Conservation (phyloP, 1,139 yeast genomes). For the Saccharomyces hybrid region DNA sequence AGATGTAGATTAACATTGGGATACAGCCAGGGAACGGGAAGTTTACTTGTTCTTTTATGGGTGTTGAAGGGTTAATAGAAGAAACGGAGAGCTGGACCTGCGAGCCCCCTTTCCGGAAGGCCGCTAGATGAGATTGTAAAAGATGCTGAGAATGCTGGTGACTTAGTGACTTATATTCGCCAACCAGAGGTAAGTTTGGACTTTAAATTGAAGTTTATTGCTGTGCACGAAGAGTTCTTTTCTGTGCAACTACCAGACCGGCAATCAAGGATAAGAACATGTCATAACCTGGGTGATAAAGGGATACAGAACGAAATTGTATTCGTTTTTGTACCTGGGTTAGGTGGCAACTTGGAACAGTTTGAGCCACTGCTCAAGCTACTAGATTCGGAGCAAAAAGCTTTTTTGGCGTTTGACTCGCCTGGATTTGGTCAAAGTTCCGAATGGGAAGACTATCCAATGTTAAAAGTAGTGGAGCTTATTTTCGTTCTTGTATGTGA, state of each 20-base stretch:
- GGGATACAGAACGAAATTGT: slow-evolving; percentile 29
- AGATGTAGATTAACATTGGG: background rate
- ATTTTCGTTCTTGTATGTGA: slow-evolving; percentile 7
- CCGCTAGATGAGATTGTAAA: slow-evolving; percentile 15
- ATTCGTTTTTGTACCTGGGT: slow-evolving; percentile 54
- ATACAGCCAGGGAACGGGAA: background rate
- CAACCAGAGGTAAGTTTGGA: slow-evolving; percentile 7
- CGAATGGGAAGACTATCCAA: slow-evolving; percentile 16
- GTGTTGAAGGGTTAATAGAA: background rate
- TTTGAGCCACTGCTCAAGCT: slow-evolving; percentile 59
- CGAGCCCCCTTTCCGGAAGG: slow-evolving; percentile 17
- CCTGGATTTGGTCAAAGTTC: slow-evolving; percentile 60
- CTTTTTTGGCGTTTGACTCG: slow-evolving; percentile 48
- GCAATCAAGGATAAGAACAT: slow-evolving; percentile 11
- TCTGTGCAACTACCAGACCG: background rate
- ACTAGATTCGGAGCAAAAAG: slow-evolving; percentile 43
- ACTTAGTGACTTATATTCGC: slow-evolving; percentile 9
- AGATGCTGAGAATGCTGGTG: slow-evolving; percentile 10
- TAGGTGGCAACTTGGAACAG: slow-evolving; percentile 68
- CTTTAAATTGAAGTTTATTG: background rate
- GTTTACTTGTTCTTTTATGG: background rate
- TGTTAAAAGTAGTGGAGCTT: slow-evolving; percentile 16
- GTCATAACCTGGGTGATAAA: slow-evolving; percentile 17
- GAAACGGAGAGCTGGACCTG: slow-evolving; percentile 3
- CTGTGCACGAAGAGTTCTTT: slow-evolving; percentile 12